phyloP scores from a whole-genome alignment of 495 filamentous ascomycete species.

The Penicillium tannophilum region DNA sequence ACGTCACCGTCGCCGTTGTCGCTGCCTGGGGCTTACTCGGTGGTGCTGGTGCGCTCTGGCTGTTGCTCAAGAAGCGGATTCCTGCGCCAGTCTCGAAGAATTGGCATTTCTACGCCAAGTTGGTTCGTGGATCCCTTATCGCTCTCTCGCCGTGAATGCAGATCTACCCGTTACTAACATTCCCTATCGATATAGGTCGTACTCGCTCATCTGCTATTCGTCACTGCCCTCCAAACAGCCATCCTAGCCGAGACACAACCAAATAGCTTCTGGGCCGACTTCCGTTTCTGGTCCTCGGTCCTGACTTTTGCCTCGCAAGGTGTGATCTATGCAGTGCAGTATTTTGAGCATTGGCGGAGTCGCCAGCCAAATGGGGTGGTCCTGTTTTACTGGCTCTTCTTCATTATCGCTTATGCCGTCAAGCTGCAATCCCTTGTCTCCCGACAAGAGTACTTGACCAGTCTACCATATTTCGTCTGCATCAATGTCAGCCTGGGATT shows the following conservation, averaged over 20 bases:
- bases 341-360: slow-evolving; percentile 85
- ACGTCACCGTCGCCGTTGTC: slow-evolving; percentile 76
- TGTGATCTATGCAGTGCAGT: slow-evolving; percentile 85
- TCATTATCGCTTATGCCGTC: slow-evolving; percentile 76
- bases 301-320: slow-evolving; percentile 74
- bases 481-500: slow-evolving; percentile 76
- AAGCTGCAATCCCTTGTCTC: slow-evolving; percentile 88
- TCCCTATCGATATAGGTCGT: slow-evolving; percentile 64
- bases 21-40: slow-evolving; percentile 75
- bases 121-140: slow-evolving; percentile 57
- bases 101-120: slow-evolving; percentile 94
- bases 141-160: not conserved
- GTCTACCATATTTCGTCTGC: slow-evolving; percentile 74
- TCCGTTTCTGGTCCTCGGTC: slow-evolving; percentile 88
- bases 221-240: slow-evolving; percentile 69
- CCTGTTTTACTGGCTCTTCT: slow-evolving; percentile 94
- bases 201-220: slow-evolving; percentile 66
- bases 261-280: slow-evolving; percentile 75
- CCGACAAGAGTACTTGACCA: slow-evolving; percentile 65
- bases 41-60: slow-evolving; percentile 74
- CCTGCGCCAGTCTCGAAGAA: slow-evolving; percentile 72
- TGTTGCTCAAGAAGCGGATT: slow-evolving; percentile 66
- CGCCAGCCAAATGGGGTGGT: slow-evolving; percentile 91
- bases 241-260: slow-evolving; percentile 75
- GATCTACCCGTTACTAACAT: slow-evolving; percentile 20